These are phyloP conservation scores for Podospora fimiseda DNA, from an alignment of 495 filamentous ascomycete genomes.

Conservation along the genomic window DNA sequence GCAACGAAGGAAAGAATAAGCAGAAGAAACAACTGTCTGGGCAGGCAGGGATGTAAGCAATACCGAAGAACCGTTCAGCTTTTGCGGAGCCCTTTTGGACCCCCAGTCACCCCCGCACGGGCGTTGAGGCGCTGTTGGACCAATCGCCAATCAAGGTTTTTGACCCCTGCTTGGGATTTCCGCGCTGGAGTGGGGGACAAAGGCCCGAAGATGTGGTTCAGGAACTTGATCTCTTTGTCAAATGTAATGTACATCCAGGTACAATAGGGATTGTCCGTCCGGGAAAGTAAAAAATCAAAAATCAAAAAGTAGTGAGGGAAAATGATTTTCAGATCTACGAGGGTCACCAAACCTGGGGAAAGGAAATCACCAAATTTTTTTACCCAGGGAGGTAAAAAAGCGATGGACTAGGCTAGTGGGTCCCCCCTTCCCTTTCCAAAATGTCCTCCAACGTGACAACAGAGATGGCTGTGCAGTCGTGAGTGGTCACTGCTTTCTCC, in stretches of 20 bases:
- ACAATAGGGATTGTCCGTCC: neutral
- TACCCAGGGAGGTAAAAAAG: no score
- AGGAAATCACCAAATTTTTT: no score
- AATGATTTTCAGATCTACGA: no score
- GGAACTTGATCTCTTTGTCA: neutral
- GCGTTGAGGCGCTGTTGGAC: neutral
- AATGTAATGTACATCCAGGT: neutral
- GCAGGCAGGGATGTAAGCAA: slow-evolving; percentile 1
- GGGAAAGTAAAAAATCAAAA: no score
- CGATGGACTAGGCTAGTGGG: neutral
- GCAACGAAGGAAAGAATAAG: neutral
- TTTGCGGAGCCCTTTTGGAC: neutral
- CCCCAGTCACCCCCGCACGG: neutral
- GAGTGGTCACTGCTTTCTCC: neutral
- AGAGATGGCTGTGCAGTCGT: slow-evolving; percentile 1
- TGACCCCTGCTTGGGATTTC: neutral
- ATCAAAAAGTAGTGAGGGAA: no score
- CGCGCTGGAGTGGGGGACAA: neutral
- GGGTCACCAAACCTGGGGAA: no score
- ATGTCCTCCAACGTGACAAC: neutral
- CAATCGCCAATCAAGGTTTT: neutral
- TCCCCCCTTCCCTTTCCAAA: neutral
- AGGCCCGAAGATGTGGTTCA: slow-evolving; percentile 3
- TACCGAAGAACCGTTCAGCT: slow-evolving; percentile 2
- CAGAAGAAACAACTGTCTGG: no score